These are phyloP conservation scores for Asparagopsis taxiformis DNA, from an alignment of 31 red algal species.

Conservation along the genomic window DNA sequence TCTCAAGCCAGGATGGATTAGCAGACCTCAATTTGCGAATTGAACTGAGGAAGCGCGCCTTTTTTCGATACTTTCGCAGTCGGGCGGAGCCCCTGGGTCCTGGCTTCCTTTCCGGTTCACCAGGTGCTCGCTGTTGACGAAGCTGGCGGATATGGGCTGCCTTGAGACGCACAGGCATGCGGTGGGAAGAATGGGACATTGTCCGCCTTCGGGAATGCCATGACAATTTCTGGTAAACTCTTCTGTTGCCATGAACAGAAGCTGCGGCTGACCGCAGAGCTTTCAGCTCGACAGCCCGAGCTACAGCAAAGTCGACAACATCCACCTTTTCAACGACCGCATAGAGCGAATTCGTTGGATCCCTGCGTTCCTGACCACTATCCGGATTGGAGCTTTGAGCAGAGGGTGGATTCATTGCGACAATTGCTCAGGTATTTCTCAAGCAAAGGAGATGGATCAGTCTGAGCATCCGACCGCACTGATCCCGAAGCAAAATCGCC, in stretches of 20 bases:
- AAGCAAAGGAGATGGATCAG: too few species aligned
- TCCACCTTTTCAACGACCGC: constrained; percentile 16
- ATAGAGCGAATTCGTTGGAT: too few species aligned
- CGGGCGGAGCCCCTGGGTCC: constrained; percentile 26
- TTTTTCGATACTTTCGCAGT: constrained; percentile 72
- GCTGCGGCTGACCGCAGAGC: constrained; percentile 24
- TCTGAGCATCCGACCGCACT: too few species aligned
- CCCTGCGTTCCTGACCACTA: too few species aligned
- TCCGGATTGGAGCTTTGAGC: too few species aligned
- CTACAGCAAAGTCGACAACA: constrained; percentile 72
- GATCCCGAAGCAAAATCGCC: too few species aligned
- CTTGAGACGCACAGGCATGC: constrained; percentile 73
- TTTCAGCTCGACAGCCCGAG: constrained; percentile 37
- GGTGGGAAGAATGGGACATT: constrained; percentile 85
- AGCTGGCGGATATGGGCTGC: constrained; percentile 50
- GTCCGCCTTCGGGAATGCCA: constrained; percentile 91
- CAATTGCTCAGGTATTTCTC: too few species aligned
- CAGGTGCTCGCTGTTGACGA: constrained; percentile 22
- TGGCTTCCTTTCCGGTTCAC: constrained; percentile 1
- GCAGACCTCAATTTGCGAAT: constrained; percentile 22
- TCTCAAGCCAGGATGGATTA: constrained; percentile 71
- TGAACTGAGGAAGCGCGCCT: constrained; percentile 57
- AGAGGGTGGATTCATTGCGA: too few species aligned
- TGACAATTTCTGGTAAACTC: constrained; percentile 80
- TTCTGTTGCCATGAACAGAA: constrained; percentile 36